Base-by-base conservation (phyloP, 2,329 filamentous ascomycete genomes). In the Aspergillus brasiliensis region DNA sequence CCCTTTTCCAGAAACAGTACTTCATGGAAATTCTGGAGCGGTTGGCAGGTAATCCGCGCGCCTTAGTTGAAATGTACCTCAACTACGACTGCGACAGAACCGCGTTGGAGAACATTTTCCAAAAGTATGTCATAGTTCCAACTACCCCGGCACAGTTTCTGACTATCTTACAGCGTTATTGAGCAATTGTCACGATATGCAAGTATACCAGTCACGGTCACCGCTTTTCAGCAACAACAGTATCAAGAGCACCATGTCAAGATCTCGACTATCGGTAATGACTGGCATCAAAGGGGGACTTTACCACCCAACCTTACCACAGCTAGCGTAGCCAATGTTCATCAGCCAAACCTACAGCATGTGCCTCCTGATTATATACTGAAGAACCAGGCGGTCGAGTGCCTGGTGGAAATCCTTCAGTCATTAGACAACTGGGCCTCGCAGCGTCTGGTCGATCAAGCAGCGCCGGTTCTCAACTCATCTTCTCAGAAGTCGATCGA, bases 51-150 rank as follows among this genome's bases (percentile, higher is more conserved):
- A 95, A 99, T 73, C 91, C 94, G 1, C 86, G 91, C 65, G 93
- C 92, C 0, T 76, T 99, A 51, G 95, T 99, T 15, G 95, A 99
- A 76, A 89, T 93, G 13, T 99, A 99, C 76, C 85, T 99, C 63
- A 99, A 99, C 76, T 99, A 99, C 72, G 95, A 99, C 74, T 99
- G 95, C 78, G 96, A 98, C 71, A 86, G 94, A 61, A 92, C 92
- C 42, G 87, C 88, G 8, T 86, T 98, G 61, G 94, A 98, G 78
- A 99, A 99, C 76, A 95, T 98, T 76, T 99, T 96, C 75, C 95
- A 99, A 77, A 82, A 85, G 67, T 79, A 70, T 58, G 70, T 64
- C 60, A 40, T 37, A 46, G 3, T 42, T 28, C n/a, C 7, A 13
- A 17, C 5, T 37, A 4, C 47, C 28, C 51, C 17, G 40, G 17